Evolutionary conservation across 805 yeast species (phyloP).

Genomic region (Pichia kluyveri): DNA sequence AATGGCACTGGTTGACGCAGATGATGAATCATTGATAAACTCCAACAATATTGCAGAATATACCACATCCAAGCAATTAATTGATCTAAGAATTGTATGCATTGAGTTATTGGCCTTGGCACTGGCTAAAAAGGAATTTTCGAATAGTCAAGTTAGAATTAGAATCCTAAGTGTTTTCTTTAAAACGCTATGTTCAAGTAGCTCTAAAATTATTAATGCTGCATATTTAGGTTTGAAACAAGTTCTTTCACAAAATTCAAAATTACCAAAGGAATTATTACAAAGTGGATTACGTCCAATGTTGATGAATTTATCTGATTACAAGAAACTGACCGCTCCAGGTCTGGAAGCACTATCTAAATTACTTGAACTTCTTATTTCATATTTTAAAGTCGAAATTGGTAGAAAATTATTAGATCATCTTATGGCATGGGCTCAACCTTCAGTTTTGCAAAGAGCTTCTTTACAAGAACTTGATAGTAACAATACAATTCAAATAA

Average conservation of each 20-base stretch:
- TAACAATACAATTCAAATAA: slow-evolving; percentile 76
- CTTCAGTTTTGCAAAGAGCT: slow-evolving; percentile 61
- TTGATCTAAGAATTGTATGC: slow-evolving; percentile 84
- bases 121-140: slow-evolving; percentile 73
- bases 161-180: slow-evolving; percentile 89
- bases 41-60: slow-evolving; percentile 80
- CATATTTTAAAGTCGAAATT: slow-evolving; percentile 93
- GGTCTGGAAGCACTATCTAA: slow-evolving; percentile 90
- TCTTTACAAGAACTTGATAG: slow-evolving; percentile 74
- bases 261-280: slow-evolving; percentile 86
- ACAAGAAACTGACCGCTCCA: slow-evolving; percentile 77
- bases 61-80: slow-evolving; percentile 79
- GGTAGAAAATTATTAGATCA: slow-evolving; percentile 91
- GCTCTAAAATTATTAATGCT: slow-evolving; percentile 83
- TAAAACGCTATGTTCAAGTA: slow-evolving; percentile 80
- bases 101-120: slow-evolving; percentile 77
- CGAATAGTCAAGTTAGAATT: slow-evolving; percentile 59
- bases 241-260: slow-evolving; percentile 76
- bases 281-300: slow-evolving; percentile 94
- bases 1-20: slow-evolving; percentile 91
- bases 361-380: slow-evolving; percentile 73
- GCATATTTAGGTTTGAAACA: slow-evolving; percentile 83
- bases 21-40: slow-evolving; percentile 88
- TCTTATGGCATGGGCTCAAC: slow-evolving; percentile 92
- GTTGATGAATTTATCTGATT: slow-evolving; percentile 90